Percentiles rank a stretch among this genome's conserved stretches.
Conservation (phyloP, 306 rosid genomes). For the Prosopis cineraria region DNA sequence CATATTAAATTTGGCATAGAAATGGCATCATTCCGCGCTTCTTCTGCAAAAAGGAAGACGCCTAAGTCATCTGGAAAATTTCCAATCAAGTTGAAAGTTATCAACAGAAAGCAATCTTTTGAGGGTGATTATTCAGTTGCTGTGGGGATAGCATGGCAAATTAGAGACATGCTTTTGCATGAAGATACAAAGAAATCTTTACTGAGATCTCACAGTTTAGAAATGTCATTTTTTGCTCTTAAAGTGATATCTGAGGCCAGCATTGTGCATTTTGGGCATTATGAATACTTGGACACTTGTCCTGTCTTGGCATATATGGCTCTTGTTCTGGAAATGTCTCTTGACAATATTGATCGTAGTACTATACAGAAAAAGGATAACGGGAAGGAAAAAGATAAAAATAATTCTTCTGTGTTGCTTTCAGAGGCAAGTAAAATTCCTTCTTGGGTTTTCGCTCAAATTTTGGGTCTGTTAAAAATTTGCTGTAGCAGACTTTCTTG, state of each 20-base stretch:
- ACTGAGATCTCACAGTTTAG: constrained; percentile 58
- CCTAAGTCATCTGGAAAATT: constrained; percentile 50
- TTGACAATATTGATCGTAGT: constrained; percentile 49
- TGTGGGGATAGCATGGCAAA: constrained; percentile 87
- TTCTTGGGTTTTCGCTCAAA: constrained; percentile 7
- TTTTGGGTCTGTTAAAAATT: constrained; percentile 3
- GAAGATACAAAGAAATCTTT: constrained; percentile 59
- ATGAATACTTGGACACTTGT: constrained; percentile 57
- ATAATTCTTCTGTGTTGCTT: constrained; percentile 50
- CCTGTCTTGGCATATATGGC: constrained; percentile 76
- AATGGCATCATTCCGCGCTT: constrained; percentile 48
- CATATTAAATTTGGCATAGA: constrained; percentile 75
- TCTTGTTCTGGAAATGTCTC: constrained; percentile 70
- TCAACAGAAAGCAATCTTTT: constrained; percentile 58
- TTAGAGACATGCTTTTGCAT: constrained; percentile 66
- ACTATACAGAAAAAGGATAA: constrained; percentile 32
- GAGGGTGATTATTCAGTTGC: constrained; percentile 81
- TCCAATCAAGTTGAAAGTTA: constrained; percentile 51
- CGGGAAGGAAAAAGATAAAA: constrained; percentile 40
- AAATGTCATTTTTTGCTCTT: constrained; percentile 55
- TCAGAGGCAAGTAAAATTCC: constrained; percentile 58
- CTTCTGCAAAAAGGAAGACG: constrained; percentile 54
- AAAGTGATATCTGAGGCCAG: constrained; percentile 75
- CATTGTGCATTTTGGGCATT: constrained; percentile 61
- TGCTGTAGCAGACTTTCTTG: constrained; percentile 10